A percentile compares a stretch with the other conserved stretches of the same genome.
Conservation (phyloP, 2,329 filamentous ascomycete genomes). For the Colletotrichum lini region DNA sequence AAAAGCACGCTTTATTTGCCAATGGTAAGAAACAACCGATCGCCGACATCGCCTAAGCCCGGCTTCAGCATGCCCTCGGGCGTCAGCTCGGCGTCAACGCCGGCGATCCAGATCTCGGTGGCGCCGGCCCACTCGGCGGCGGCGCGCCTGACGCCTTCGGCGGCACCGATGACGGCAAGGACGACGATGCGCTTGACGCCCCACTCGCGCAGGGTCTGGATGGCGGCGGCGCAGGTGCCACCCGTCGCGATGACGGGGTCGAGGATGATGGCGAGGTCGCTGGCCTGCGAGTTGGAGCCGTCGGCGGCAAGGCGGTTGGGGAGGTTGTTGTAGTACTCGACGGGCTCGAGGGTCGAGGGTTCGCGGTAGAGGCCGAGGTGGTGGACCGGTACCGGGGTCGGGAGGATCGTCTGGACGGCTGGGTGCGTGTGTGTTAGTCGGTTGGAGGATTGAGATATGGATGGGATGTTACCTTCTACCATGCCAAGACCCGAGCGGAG, state of each 20-base stretch:
- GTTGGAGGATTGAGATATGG: neutral
- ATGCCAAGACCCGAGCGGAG: slow-evolving; percentile 93
- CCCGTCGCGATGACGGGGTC: slow-evolving; percentile 96
- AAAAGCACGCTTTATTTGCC: slow-evolving; percentile 74
- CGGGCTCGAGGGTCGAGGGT: slow-evolving; percentile 86
- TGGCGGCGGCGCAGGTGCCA: slow-evolving; percentile 89
- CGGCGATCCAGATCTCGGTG: slow-evolving; percentile 86
- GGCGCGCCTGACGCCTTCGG: slow-evolving; percentile 78
- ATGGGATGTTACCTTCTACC: slow-evolving; percentile 78
- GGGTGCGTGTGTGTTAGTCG: slow-evolving; percentile 35
- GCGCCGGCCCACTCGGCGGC: slow-evolving; percentile 84
- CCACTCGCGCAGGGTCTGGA: slow-evolving; percentile 92
- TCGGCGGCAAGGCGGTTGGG: slow-evolving; percentile 74
- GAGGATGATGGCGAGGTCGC: slow-evolving; percentile 82
- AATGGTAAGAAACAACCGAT: slow-evolving; percentile 89
- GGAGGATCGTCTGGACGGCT: slow-evolving; percentile 88
- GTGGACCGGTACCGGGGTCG: slow-evolving; percentile 84
- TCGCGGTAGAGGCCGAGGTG: slow-evolving; percentile 97
- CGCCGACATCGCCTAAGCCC: slow-evolving; percentile 90
- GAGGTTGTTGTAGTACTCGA: slow-evolving; percentile 98
- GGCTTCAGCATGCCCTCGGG: slow-evolving; percentile 91
- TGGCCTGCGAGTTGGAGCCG: slow-evolving; percentile 54
- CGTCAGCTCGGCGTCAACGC: slow-evolving; percentile 81
- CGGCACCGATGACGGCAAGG: slow-evolving; percentile 80
- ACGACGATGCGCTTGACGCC: slow-evolving; percentile 87